These are phyloP conservation scores for Iris macrosiphon DNA, from an alignment of 106 monocot species.

Conservation along the genomic window DNA sequence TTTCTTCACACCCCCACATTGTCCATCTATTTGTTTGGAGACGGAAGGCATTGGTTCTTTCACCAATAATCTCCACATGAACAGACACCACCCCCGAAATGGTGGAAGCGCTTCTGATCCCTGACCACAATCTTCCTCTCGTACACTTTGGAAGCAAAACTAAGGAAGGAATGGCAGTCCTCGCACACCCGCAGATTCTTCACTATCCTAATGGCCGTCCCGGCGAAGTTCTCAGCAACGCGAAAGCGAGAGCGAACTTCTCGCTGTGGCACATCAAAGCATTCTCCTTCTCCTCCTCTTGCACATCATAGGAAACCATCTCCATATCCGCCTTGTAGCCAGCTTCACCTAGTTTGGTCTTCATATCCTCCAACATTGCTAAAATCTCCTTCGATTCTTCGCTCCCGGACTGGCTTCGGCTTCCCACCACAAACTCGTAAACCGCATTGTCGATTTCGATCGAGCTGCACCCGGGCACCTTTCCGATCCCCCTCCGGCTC, in stretches of 20 bases:
- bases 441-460: slow-evolving; percentile 31
- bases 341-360: slow-evolving; percentile 9
- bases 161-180: neutral
- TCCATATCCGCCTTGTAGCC: slow-evolving; percentile 16
- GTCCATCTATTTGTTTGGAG: too few species aligned
- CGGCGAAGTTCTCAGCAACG: slow-evolving; percentile 6
- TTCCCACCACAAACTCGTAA: slow-evolving; percentile 24
- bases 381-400: slow-evolving; percentile 19
- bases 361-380: slow-evolving; percentile 15
- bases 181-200: slow-evolving; percentile 24
- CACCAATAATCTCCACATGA: neutral
- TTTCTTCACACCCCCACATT: too few species aligned
- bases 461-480: slow-evolving; percentile 42
- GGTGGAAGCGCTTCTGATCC: neutral
- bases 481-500: slow-evolving; percentile 26
- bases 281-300: slow-evolving; percentile 31
- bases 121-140: slow-evolving; percentile 4
- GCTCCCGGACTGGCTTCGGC: neutral
- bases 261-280: slow-evolving; percentile 26
- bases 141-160: neutral
- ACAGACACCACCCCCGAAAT: neutral
- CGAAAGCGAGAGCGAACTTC: slow-evolving; percentile 33
- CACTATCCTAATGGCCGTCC: slow-evolving; percentile 17
- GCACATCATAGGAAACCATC: slow-evolving; percentile 23
- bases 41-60: too few species aligned